Evolutionary conservation across 2,329 filamentous ascomycete genomes (phyloP).

Genomic region (Apiospora hydei): DNA sequence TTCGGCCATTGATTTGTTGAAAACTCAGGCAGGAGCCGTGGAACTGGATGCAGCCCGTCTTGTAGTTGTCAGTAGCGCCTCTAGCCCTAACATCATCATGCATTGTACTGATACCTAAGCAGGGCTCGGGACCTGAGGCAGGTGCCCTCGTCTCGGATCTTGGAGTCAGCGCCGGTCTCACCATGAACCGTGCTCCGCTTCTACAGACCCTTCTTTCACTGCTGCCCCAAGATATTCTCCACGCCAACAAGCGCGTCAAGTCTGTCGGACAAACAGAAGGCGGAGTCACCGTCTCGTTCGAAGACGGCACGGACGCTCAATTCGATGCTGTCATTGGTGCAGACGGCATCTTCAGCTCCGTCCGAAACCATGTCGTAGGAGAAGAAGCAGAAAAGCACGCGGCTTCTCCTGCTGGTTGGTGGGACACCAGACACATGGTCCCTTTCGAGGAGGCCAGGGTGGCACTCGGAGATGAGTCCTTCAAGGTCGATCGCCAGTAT

Average conservation of each 20-base stretch:
- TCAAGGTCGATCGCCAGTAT: constrained; percentile 31
- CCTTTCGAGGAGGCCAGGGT: constrained; percentile 30
- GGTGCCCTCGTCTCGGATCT: constrained; percentile 31
- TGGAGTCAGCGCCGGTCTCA: constrained; percentile 26
- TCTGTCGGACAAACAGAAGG: constrained; percentile 22
- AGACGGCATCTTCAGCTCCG: constrained; percentile 26
- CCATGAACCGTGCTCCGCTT: constrained; percentile 35
- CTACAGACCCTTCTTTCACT: constrained; percentile 32
- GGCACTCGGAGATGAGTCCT: constrained; percentile 27
- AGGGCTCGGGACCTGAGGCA: constrained; percentile 30
- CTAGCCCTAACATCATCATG: background rate
- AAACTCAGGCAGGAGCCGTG: constrained; percentile 30
- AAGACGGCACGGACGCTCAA: constrained; percentile 28
- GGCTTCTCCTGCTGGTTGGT: constrained; percentile 28
- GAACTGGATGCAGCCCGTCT: constrained; percentile 29
- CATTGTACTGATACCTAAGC: constrained; percentile 11
- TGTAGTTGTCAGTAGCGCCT: constrained; percentile 17
- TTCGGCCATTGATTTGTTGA: constrained; percentile 26
- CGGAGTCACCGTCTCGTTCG: constrained; percentile 28
- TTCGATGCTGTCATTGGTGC: constrained; percentile 36
- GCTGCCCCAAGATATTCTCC: constrained; percentile 29
- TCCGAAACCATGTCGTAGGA: constrained; percentile 32
- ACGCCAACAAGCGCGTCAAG: constrained; percentile 31
- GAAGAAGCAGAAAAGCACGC: constrained; percentile 19
- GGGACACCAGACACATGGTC: constrained; percentile 30